Conservation (phyloP, 2,329 filamentous ascomycete species). For the Nemania sp. region DNA sequence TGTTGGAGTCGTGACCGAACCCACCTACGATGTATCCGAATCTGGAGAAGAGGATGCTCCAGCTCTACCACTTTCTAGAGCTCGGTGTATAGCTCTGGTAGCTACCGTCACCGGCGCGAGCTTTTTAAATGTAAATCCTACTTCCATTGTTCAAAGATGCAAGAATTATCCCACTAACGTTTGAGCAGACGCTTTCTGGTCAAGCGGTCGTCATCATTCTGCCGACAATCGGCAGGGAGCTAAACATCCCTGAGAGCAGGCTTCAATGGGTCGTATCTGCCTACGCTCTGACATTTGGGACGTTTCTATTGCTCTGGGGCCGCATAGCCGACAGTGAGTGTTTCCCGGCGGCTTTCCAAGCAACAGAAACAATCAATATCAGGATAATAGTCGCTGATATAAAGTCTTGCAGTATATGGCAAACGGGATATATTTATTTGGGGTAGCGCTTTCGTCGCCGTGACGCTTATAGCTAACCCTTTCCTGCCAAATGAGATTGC, state of each 20-base stretch:
- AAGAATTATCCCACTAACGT: slow-evolving; percentile 19
- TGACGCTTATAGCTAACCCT: slow-evolving; percentile 62
- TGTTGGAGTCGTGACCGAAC: slow-evolving; percentile 4
- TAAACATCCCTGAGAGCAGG: slow-evolving; percentile 61
- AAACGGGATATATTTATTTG: slow-evolving; percentile 67
- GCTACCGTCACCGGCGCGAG: slow-evolving; percentile 59
- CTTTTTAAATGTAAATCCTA: slow-evolving; percentile 55
- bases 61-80: slow-evolving; percentile 50
- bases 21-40: slow-evolving; percentile 22
- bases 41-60: slow-evolving; percentile 23
- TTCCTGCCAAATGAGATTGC: slow-evolving; percentile 70
- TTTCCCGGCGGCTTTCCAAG: not conserved
- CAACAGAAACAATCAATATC: not conserved
- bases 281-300: slow-evolving; percentile 68
- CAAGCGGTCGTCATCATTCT: slow-evolving; percentile 66
- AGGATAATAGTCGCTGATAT: not conserved
- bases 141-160: not conserved
- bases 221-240: slow-evolving; percentile 61
- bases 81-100: slow-evolving; percentile 58
- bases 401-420: slow-evolving; percentile 54
- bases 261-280: slow-evolving; percentile 71
- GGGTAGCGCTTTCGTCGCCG: slow-evolving; percentile 66
- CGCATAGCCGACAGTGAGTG: slow-evolving; percentile 59
- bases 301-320: slow-evolving; percentile 70
- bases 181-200: slow-evolving; percentile 55